Base-by-base conservation (phyloP, 306 rosid genomes). In the Castanea sativa region DNA sequence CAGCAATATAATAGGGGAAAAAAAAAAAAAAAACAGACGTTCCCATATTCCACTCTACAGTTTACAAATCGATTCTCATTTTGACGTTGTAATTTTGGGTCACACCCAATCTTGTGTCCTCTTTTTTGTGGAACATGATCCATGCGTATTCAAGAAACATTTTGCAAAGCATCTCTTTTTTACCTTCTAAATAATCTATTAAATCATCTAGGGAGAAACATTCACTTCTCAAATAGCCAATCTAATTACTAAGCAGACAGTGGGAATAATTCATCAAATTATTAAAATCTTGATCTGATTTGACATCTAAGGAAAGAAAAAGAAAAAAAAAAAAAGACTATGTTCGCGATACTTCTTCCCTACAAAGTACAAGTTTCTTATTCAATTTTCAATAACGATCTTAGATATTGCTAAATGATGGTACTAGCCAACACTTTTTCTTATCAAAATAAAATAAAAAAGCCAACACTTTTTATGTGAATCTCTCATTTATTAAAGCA, bases 241-340 rank as follows among this genome's bases (percentile, higher is more conserved):
- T 27, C 38, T 32, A 78, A 57, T 18, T 71, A 41, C 68, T 69
- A 76, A 51, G 74, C 43, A 51, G 19, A 29, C 30, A 32, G 41
- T 72, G 74, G 74, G 75, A 64, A 73, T 53, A 76, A 59, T 29
- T 14, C 4, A 15, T 35, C 21, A 38, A 76, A 60, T 60, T 75
- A 51, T 76, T 52, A 61, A 59, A 77, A 76, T 71, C 65, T 71
- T 70, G 77, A 33, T 81, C 69, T 71, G 85, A 81, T 70, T 71
- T 60, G 67, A 76, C 81, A 5, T 61, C 69, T 70, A 49, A 52
- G 60, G 20, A 53, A 73, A 15, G 7, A 67, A 65, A 32, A 16
- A 73, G 27, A 21, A 81, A 8, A 45, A 20, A 21, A 81, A 8
- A 45, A 20, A 19, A 58, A 52, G 68, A 78, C 69, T 73, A 67